phyloP scores from a whole-genome alignment of 192 early-diverging fungal genomes.

The Coemansia sp. region DNA sequence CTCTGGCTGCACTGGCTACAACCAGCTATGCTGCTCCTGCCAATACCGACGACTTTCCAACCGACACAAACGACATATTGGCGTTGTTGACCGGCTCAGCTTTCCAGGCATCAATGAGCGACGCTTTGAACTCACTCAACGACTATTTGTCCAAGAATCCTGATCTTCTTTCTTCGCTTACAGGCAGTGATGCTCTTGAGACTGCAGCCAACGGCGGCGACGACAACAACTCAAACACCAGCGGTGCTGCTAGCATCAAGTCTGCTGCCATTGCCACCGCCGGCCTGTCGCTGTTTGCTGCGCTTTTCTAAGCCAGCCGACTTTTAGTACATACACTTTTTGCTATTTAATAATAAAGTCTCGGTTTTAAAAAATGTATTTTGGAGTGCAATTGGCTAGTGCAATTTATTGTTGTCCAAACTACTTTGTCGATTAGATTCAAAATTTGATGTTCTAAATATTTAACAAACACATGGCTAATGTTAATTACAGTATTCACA shows the following conservation, averaged over 20 bases:
- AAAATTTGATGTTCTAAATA: too few relatives aligned
- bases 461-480: too few relatives aligned
- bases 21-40: background rate
- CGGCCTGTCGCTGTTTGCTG: constrained; percentile 12
- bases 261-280: constrained; percentile 24
- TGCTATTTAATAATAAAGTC: too few relatives aligned
- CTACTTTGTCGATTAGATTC: too few relatives aligned
- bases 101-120: constrained; percentile 17
- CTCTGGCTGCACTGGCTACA: constrained; percentile 9
- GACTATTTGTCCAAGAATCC: constrained; percentile 11
- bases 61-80: background rate
- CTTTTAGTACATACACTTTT: too few relatives aligned
- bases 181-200: background rate
- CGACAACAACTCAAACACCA: background rate
- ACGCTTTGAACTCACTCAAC: constrained; percentile 4
- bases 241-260: constrained; percentile 15
- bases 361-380: too few relatives aligned
- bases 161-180: background rate
- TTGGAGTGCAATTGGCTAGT: background rate
- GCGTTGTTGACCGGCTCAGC: constrained; percentile 7
- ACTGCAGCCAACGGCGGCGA: background rate
- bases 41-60: background rate
- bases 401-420: background rate
- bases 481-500: background rate
- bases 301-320: constrained; percentile 26